These are phyloP conservation scores for Viridothelium virens DNA, from an alignment of 495 filamentous ascomycete species.

Conservation along the genomic window DNA sequence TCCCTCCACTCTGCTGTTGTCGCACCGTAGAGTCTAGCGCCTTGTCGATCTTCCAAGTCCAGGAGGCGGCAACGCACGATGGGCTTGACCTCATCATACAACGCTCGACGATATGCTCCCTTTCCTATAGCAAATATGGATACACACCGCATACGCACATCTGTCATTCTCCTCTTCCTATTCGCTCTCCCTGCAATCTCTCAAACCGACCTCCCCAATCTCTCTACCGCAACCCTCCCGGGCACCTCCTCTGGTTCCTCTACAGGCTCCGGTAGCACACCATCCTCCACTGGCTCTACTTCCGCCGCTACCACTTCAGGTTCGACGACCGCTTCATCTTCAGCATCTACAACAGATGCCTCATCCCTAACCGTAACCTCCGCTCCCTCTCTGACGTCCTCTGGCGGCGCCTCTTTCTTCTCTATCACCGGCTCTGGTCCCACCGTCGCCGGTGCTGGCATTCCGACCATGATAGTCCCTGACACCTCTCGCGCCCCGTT, in stretches of 20 bases:
- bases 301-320: slow-evolving; percentile 12
- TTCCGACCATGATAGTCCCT: slow-evolving; percentile 62
- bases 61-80: not conserved
- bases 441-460: slow-evolving; percentile 42
- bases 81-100: not conserved
- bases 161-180: not conserved
- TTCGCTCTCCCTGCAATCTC: slow-evolving; percentile 3
- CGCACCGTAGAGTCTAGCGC: not conserved
- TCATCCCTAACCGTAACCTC: slow-evolving; percentile 8
- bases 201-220: slow-evolving; percentile 12
- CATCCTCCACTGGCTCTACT: slow-evolving; percentile 10
- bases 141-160: not conserved
- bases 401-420: slow-evolving; percentile 22
- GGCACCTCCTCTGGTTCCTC: slow-evolving; percentile 3
- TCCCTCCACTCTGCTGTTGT: not conserved
- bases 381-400: slow-evolving; percentile 24
- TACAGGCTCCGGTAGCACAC: not conserved
- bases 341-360: slow-evolving; percentile 12
- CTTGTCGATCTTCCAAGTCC: not conserved
- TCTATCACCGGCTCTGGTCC: slow-evolving; percentile 35
- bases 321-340: slow-evolving; percentile 9
- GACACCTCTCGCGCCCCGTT: slow-evolving; percentile 80
- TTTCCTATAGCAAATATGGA: not conserved
- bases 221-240: not conserved
- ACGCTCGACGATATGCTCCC: not conserved